A percentile compares a stretch with the other conserved stretches of the same genome.
phyloP scores from a whole-genome alignment of 352 stramenopile species.

The Globisporangium yorkense region DNA sequence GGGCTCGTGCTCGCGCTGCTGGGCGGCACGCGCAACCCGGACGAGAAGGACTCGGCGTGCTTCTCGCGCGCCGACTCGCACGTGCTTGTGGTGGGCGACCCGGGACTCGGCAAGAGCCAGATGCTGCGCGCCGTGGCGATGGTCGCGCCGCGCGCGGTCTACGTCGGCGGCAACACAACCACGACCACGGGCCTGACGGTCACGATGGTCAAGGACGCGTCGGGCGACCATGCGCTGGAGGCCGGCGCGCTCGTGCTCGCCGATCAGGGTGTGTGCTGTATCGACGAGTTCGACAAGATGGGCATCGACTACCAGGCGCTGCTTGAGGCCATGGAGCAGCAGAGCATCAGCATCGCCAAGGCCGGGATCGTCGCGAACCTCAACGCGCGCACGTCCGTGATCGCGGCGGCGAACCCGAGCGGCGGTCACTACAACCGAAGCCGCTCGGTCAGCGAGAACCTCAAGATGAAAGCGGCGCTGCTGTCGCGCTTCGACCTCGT shows the following conservation, averaged over 20 bases:
- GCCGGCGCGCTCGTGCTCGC: conserved; percentile 91
- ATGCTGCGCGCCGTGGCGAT: conserved; percentile 91
- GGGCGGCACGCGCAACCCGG: conserved; percentile 83
- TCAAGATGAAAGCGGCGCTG: conserved; percentile 95
- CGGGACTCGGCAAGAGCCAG: conserved; percentile 94
- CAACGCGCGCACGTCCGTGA: conserved; percentile 91
- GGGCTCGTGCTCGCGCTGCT: conserved; percentile 94
- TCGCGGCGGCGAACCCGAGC: conserved; percentile 96
- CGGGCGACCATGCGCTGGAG: conserved; percentile 89
- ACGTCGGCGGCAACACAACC: conserved; percentile 96
- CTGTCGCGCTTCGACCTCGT: conserved; percentile 97
- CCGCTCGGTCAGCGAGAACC: conserved; percentile 94
- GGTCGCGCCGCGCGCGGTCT: conserved; percentile 92
- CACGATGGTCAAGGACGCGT: conserved; percentile 92
- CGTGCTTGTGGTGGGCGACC: conserved; percentile 95
- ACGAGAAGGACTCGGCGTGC: conserved; percentile 50
- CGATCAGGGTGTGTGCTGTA: conserved; percentile 95
- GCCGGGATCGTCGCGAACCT: conserved; percentile 93
- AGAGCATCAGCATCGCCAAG: conserved; percentile 94
- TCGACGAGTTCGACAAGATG: conserved; percentile 99
- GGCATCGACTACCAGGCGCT: conserved; percentile 86
- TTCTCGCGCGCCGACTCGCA: conserved; percentile 91
- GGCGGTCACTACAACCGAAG: conserved; percentile 95
- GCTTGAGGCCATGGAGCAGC: conserved; percentile 98
- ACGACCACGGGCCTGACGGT: conserved; percentile 96